Evolutionary conservation across 805 yeast species (phyloP), one percentile per base, ranked within the genome.

Genomic region (Myxozyma kluyveri): DNA sequence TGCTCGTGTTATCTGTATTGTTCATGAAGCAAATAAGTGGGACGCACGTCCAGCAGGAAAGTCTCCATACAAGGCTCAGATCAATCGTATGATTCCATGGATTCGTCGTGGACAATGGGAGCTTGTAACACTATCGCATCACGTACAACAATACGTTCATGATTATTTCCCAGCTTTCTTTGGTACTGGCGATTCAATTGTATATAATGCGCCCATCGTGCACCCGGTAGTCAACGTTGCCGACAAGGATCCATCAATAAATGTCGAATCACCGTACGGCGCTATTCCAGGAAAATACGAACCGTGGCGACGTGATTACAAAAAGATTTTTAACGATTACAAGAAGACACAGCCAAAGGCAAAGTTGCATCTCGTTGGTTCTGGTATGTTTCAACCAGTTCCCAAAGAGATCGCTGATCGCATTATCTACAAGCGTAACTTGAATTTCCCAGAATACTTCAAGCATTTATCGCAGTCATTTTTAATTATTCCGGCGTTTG

Each of bases 11-110:
- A 23, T 53, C 38, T 53, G 57, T 29, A 38, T 50, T 23, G 51
- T 53, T 18, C 50, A 53, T 38, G 45, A 49, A 21, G 56, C 55
- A 2, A 47, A 53, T n/a, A 47, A 22, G 10, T 53, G 57, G 57
- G 50, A 53, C 27, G 24, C 33, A 32, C 32, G 45, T 19, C 22
- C 24, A 18, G 21, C 14, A 4, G 39, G 24, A 14, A 3, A 47
- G 4, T 7, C 45, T 6, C 48, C 23, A 21, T 50, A 54, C 33
- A 35, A 40, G 10, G 19, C 7, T 19, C 48, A 51, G 32, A 50
- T 48, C 22, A 24, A 29, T 12, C 48, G 38, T 38, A 54, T 54
- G 59, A 41, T 35, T 7, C 56, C 59, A 0, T 52, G 56, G 52
- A 43, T 54, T 12, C 23, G 26, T n/a, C 26, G 36, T 5, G 52